phyloP scores from a whole-genome alignment of 768 basidiomycete species.

The Leccinellum rugosiceps region DNA sequence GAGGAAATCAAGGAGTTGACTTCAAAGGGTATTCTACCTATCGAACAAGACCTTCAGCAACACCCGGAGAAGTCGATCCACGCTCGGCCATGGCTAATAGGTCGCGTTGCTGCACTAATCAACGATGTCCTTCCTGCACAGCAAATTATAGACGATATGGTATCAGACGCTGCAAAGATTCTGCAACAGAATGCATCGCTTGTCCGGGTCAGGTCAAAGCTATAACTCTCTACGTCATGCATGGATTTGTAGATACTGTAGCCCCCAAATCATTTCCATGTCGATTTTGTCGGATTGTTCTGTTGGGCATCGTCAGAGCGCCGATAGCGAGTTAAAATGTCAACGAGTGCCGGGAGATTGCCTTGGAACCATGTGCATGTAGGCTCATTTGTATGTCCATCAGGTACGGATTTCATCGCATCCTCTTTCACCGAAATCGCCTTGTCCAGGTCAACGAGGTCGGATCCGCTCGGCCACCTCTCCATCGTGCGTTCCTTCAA shows the following conservation, averaged over 20 bases:
- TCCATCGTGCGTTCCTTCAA: too few species aligned
- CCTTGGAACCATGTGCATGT: too few species aligned
- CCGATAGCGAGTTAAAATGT: too few species aligned
- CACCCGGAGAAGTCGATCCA: slow-evolving; percentile 77
- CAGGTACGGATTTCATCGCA: too few species aligned
- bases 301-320: background rate
- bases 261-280: background rate
- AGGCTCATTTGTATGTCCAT: too few species aligned
- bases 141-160: slow-evolving; percentile 80
- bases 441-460: too few species aligned
- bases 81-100: slow-evolving; percentile 77
- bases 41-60: slow-evolving; percentile 64
- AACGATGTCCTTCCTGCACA: slow-evolving; percentile 79
- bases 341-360: too few species aligned
- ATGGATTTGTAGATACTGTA: background rate
- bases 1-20: slow-evolving; percentile 82
- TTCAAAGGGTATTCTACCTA: slow-evolving; percentile 78
- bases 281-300: background rate
- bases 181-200: slow-evolving; percentile 39
- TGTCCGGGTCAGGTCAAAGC: slow-evolving; percentile 46
- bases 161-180: slow-evolving; percentile 50
- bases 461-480: too few species aligned
- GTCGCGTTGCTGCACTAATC: slow-evolving; percentile 72
- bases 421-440: too few species aligned
- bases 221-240: slow-evolving; percentile 29